A percentile compares a stretch with the other conserved stretches of the same genome.
Evolutionary conservation across 352 stramenopile species (phyloP).

Genomic region (Elongisporangium anandrum): DNA sequence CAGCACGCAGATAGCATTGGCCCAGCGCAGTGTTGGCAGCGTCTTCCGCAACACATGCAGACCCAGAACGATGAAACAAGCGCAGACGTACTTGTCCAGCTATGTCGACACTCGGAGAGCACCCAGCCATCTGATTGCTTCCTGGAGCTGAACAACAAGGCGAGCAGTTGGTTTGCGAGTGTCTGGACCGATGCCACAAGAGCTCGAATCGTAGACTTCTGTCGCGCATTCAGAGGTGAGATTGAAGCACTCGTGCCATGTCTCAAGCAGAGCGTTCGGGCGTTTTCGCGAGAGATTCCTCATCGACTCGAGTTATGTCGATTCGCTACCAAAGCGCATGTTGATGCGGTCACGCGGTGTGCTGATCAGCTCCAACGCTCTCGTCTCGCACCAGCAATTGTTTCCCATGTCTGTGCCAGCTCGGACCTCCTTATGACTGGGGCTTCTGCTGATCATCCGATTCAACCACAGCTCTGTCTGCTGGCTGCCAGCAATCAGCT

Average conservation of each 20-base stretch:
- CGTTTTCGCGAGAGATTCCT: constrained; percentile 6
- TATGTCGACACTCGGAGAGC: constrained; percentile 32
- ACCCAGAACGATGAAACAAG: constrained; percentile 6
- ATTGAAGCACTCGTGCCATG: constrained; percentile 21
- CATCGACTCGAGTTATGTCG: constrained; percentile 27
- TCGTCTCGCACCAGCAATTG: constrained; percentile 10
- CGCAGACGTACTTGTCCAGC: constrained; percentile 13
- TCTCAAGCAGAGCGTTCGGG: constrained; percentile 14
- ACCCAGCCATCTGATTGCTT: constrained; percentile 28
- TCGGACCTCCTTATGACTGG: neutral
- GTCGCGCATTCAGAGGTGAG: constrained; percentile 12
- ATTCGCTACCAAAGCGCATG: constrained; percentile 5
- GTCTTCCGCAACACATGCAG: constrained; percentile 18
- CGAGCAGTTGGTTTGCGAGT: too few relatives aligned
- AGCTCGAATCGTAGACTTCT: constrained; percentile 4
- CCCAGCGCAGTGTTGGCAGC: constrained; percentile 47
- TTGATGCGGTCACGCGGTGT: constrained; percentile 18
- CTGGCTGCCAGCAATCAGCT: too few relatives aligned
- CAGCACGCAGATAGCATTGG: constrained; percentile 7
- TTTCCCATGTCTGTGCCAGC: constrained; percentile 28
- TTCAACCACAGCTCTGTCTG: too few relatives aligned
- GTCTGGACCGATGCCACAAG: too few relatives aligned
- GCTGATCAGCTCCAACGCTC: constrained; percentile 14
- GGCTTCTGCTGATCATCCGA: too few relatives aligned
- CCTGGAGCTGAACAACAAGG: neutral